Percentiles rank a stretch among this genome's conserved stretches.
Evolutionary conservation across 2,329 filamentous ascomycete species (phyloP).

Genomic region (Beauveria sp.): DNA sequence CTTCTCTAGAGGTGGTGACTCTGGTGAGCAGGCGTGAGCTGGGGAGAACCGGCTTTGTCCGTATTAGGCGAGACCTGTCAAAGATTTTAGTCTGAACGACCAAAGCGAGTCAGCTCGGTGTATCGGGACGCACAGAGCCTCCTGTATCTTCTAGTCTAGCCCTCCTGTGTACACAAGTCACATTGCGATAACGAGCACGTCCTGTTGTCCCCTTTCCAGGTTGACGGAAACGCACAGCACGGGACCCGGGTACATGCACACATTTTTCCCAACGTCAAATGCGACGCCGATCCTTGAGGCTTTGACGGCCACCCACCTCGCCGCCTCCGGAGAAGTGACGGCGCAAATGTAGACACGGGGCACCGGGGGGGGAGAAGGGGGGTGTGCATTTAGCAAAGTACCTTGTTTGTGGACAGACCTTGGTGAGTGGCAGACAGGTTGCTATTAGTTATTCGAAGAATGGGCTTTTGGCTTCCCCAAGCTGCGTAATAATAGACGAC

Average conservation of each 20-base stretch:
- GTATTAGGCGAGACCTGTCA: conserved; percentile 1
- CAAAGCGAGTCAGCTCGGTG: background rate
- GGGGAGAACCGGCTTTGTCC: conserved; percentile 7
- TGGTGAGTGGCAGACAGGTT: too few relatives aligned
- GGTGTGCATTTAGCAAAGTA: background rate
- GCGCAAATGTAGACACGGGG: background rate
- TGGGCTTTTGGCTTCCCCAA: background rate
- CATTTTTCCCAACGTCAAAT: background rate
- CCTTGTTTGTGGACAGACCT: background rate
- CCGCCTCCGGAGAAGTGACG: too few relatives aligned
- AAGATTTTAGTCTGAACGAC: background rate
- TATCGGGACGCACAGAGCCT: conserved; percentile 1
- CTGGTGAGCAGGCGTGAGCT: background rate
- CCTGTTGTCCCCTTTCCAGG: too few relatives aligned
- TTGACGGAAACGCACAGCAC: background rate
- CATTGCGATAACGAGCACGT: background rate
- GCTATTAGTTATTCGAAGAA: background rate
- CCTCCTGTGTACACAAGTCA: background rate
- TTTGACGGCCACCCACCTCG: background rate
- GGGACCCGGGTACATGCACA: too few relatives aligned
- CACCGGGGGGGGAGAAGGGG: background rate
- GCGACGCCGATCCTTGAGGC: background rate
- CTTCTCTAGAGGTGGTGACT: background rate
- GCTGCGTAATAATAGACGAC: background rate
- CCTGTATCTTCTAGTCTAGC: background rate